Percentiles rank a stretch among this genome's conserved stretches.
Conservation (phyloP, 140 eudicot species). For the Cichorium intybus region DNA sequence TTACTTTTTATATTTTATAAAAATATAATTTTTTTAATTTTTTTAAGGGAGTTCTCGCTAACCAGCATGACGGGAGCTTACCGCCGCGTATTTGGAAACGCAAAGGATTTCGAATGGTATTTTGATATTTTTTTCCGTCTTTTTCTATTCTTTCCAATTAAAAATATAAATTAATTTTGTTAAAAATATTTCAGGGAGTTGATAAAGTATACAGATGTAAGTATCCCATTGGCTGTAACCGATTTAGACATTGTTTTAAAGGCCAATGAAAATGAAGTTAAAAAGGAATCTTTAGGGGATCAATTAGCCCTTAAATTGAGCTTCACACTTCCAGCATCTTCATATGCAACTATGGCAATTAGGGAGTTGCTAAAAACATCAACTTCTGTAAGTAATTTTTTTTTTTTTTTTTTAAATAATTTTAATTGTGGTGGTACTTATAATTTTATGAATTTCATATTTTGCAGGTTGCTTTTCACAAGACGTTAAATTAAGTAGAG, state of each 20-base stretch:
- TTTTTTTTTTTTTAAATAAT: not conserved
- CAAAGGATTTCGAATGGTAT: conserved; percentile 86
- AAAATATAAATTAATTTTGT: not conserved
- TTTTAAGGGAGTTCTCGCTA: conserved; percentile 75
- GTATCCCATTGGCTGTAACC: conserved; percentile 66
- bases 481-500: conserved; percentile 37
- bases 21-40: not conserved
- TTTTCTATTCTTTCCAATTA: not conserved
- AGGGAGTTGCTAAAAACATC: conserved; percentile 94
- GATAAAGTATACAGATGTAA: conserved; percentile 63
- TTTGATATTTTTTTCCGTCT: too few relatives aligned
- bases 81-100: conserved; percentile 82
- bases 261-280: conserved; percentile 30
- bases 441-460: not conserved
- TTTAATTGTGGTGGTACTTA: not conserved
- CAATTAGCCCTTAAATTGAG: conserved; percentile 77
- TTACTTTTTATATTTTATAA: not conserved
- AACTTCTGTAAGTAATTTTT: conserved; percentile 62
- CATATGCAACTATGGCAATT: conserved; percentile 96
- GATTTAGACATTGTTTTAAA: conserved; percentile 59
- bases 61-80: conserved; percentile 87
- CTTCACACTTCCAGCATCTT: conserved; percentile 86
- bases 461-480: conserved; percentile 64
- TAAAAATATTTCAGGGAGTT: conserved; percentile 50
- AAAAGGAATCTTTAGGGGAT: conserved; percentile 25